phyloP scores from a whole-genome alignment of 768 basidiomycete species.

The Pluteus cervinus region DNA sequence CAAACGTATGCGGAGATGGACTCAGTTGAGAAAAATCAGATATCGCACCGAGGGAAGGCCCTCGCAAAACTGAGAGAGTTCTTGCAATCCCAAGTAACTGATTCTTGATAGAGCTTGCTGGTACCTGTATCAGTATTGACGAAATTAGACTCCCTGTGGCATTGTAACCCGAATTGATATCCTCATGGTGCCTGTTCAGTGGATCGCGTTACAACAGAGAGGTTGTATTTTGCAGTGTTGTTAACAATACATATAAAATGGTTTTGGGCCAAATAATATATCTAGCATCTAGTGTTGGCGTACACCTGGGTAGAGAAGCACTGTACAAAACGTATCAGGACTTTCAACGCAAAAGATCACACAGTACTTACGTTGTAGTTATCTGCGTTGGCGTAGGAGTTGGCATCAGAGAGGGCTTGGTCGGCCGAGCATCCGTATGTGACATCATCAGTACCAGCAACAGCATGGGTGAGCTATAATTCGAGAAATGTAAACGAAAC shows the following conservation, averaged over 20 bases:
- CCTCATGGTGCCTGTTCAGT: too few relatives aligned
- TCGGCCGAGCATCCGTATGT: slow-evolving; percentile 35
- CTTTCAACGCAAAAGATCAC: not conserved
- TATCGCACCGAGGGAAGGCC: slow-evolving; percentile 71
- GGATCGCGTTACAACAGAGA: too few relatives aligned
- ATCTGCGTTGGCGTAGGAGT: slow-evolving; percentile 34
- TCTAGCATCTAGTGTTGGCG: slow-evolving; percentile 31
- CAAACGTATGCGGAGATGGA: slow-evolving; percentile 75
- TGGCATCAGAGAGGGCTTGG: slow-evolving; percentile 28
- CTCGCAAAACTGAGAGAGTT: slow-evolving; percentile 58
- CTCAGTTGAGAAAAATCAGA: slow-evolving; percentile 56
- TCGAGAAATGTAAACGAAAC: not conserved
- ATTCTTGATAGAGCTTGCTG: too few relatives aligned
- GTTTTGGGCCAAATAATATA: too few relatives aligned
- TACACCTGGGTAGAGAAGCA: slow-evolving; percentile 43
- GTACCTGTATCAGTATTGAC: too few relatives aligned
- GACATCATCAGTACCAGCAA: slow-evolving; percentile 33
- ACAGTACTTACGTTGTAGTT: slow-evolving; percentile 35
- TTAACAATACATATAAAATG: too few relatives aligned
- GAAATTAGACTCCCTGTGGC: too few relatives aligned
- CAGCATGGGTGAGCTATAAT: slow-evolving; percentile 34
- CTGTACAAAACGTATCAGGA: slow-evolving; percentile 12
- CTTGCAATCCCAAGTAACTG: too few relatives aligned
- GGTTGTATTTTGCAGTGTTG: too few relatives aligned
- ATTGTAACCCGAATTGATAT: too few relatives aligned